Base-by-base conservation (phyloP, 805 yeast species). In the Ascoidea asiatica region DNA sequence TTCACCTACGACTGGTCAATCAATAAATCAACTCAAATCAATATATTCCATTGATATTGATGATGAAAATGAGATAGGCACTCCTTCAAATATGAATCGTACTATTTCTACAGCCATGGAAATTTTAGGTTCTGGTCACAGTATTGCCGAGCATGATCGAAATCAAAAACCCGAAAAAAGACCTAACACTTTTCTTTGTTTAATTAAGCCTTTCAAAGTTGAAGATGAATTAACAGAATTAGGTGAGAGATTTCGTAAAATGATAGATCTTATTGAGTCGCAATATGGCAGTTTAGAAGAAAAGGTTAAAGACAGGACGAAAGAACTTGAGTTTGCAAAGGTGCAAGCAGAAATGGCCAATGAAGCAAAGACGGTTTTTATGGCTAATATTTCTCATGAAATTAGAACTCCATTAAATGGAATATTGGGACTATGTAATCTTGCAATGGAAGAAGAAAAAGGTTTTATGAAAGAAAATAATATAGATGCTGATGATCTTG, bases 361-460 rank as follows among this genome's bases (percentile, higher is more conserved):
- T 60, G 97, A 92, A 53, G 95, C 97, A 2, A 92, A 92, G 57
- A 89, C 97, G 5, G 88, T 86, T 5, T 87, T 87, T 58, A 81
- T 87, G 54, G 95, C 96, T 2, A 85, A 89, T 52, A 88, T 87
- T 17, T 85, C 95, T 0, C 96, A 87, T 60, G 98, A 92, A 64
- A 69, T 92, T 56, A 75, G 97, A 53, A 92, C 97, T 0, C 98
- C 98, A 1, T 67, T 92, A 49, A 92, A 92, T 60, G 98, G 98
- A 58, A 92, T 92, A 38, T 65, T 92, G 44, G 97, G 97, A 50
- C 85, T 90, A 89, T 85, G 97, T 0, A 83, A 95, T 2, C 82
- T 90, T 46, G 89, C 95, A 5, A 78, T 88, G 84, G 92, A 84
- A 19, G 97, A 92, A 58, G 15, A 46, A 11, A 46, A 43, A 19